Percentiles rank a stretch among this genome's conserved stretches.
Evolutionary conservation across 306 rosid species (phyloP).

Genomic region (Corylus heterophylla): DNA sequence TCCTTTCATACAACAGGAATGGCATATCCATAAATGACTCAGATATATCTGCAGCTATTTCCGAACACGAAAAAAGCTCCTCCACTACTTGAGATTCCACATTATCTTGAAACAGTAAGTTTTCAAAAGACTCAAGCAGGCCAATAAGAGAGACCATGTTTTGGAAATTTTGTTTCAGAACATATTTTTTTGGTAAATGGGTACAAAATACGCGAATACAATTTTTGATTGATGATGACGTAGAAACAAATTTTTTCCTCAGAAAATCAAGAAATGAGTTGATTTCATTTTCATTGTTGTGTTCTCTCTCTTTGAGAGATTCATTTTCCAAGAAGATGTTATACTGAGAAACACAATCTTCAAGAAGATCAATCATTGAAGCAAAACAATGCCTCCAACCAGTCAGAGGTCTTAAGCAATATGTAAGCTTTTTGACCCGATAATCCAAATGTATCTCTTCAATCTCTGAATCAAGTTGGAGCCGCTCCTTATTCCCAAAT

Average conservation of each 20-base stretch:
- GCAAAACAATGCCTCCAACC: constrained; percentile 59
- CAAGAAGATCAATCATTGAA: constrained; percentile 60
- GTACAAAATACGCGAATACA: constrained; percentile 48
- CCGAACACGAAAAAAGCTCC: constrained; percentile 37
- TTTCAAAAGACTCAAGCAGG: constrained; percentile 42
- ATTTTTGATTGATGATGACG: constrained; percentile 29
- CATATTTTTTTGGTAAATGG: constrained; percentile 50
- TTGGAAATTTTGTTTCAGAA: constrained; percentile 28
- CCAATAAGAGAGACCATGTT: constrained; percentile 30
- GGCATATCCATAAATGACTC: constrained; percentile 2
- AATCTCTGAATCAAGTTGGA: no score
- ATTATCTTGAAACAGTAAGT: constrained; percentile 34
- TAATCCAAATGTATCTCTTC: no score
- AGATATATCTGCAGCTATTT: constrained; percentile 15
- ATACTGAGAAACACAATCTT: constrained; percentile 57
- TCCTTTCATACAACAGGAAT: constrained; percentile 23
- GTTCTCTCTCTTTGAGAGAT: no score
- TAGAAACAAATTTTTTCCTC: constrained; percentile 39
- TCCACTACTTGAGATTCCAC: constrained; percentile 39
- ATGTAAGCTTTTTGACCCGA: constrained; percentile 47
- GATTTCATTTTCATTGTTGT: neutral
- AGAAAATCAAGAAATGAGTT: constrained; percentile 54
- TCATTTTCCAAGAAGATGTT: constrained; percentile 44
- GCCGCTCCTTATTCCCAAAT: no score
- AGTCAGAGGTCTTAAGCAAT: constrained; percentile 43